A percentile compares a stretch with the other conserved stretches of the same genome.
phyloP scores from a whole-genome alignment of 2,329 filamentous ascomycete species.

The Colletotrichum tropicicola region DNA sequence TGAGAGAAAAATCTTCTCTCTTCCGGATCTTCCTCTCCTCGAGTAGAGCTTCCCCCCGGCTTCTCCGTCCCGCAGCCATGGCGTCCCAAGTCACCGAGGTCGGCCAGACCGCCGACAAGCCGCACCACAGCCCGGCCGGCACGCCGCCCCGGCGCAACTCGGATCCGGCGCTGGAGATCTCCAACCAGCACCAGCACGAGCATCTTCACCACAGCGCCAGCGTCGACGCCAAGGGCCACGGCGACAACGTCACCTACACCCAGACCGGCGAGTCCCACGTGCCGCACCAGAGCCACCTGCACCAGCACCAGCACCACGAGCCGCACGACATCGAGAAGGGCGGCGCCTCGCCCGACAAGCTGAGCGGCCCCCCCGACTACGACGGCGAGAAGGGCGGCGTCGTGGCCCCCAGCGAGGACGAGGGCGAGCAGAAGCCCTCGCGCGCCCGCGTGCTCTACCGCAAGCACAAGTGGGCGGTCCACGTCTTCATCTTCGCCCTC shows the following conservation, averaged over 20 bases:
- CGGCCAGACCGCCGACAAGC: conserved; percentile 7
- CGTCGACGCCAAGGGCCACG: conserved; percentile 39
- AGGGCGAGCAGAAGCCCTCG: conserved; percentile 33
- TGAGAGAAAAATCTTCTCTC: not conserved
- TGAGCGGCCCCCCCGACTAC: conserved; percentile 43
- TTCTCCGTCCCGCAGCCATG: conserved; percentile 11
- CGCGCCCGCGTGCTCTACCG: conserved; percentile 49
- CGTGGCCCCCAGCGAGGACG: conserved; percentile 38
- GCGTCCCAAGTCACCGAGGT: conserved; percentile 26
- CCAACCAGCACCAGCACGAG: conserved; percentile 52
- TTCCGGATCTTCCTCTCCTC: not conserved
- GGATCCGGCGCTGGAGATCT: conserved; percentile 45
- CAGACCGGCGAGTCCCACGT: conserved; percentile 49
- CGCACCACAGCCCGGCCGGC: conserved; percentile 12
- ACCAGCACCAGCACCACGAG: conserved; percentile 38
- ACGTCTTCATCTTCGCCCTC: conserved; percentile 54
- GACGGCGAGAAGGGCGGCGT: conserved; percentile 50
- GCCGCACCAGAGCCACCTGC: conserved; percentile 42
- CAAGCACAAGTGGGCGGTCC: conserved; percentile 54
- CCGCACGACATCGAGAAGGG: conserved; percentile 37
- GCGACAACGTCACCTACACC: conserved; percentile 58
- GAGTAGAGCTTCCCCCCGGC: not conserved
- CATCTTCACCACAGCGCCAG: conserved; percentile 52
- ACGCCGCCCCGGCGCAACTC: conserved; percentile 37
- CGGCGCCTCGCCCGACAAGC: conserved; percentile 28